Conservation (phyloP, 78 protist genomes). For the Dictyostelium brefeldianum region DNA sequence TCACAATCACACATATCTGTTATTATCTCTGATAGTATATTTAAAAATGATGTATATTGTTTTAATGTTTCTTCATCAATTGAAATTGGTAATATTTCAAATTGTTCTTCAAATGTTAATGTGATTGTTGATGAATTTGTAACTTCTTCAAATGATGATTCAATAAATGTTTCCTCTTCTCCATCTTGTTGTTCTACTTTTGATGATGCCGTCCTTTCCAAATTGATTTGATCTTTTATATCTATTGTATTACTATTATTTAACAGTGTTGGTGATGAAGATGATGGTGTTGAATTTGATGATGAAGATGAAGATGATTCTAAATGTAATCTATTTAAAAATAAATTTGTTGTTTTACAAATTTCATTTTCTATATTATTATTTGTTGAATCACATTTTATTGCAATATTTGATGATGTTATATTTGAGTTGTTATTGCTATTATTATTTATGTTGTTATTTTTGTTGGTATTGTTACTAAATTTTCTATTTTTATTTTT, state of each 20-base stretch:
- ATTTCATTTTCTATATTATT: neutral
- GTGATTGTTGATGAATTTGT: neutral
- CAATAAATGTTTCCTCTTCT: conserved; percentile 12
- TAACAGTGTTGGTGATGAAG: conserved; percentile 1
- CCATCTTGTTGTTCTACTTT: neutral
- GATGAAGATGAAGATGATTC: conserved; percentile 15
- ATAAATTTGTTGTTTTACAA: neutral
- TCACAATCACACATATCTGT: neutral
- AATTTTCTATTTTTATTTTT: neutral
- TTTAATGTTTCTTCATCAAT: conserved; percentile 55
- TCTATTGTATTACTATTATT: neutral
- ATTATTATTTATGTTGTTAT: neutral
- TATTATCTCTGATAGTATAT: conserved; percentile 14
- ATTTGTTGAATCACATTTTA: neutral
- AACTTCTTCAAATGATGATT: neutral
- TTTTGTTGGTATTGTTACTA: neutral
- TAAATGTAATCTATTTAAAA: neutral
- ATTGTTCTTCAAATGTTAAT: conserved; percentile 7
- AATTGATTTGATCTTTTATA: neutral
- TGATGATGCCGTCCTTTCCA: neutral
- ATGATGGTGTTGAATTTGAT: neutral
- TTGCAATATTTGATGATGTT: neutral
- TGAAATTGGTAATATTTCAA: conserved; percentile 46
- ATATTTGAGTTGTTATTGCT: neutral
- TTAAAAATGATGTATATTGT: conserved; percentile 9